phyloP scores from a whole-genome alignment of 345 rosid genomes.

The Aquilaria malaccensis region DNA sequence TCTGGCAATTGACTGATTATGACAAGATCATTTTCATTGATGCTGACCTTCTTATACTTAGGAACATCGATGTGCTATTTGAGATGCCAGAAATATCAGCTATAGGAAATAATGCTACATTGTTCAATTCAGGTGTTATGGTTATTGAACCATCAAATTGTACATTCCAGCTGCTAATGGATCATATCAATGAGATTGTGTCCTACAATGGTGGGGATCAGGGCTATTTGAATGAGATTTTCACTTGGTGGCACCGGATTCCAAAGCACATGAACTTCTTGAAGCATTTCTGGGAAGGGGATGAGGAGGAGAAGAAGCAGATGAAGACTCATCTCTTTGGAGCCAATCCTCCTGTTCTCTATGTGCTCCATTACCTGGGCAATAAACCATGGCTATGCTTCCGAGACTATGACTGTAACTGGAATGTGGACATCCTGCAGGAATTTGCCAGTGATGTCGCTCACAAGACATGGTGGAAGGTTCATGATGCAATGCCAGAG shows the following conservation, averaged over 20 bases:
- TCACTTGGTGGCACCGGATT: constrained; percentile 99
- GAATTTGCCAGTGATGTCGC: constrained; percentile 81
- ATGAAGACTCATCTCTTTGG: constrained; percentile 65
- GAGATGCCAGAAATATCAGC: constrained; percentile 89
- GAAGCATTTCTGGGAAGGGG: constrained; percentile 97
- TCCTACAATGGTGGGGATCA: constrained; percentile 96
- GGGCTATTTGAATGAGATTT: constrained; percentile 82
- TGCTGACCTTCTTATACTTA: constrained; percentile 77
- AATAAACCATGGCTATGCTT: constrained; percentile 85
- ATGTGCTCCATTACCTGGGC: constrained; percentile 81
- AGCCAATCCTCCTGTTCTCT: constrained; percentile 75
- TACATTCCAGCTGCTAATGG: constrained; percentile 79
- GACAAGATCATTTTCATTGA: constrained; percentile 87
- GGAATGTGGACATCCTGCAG: constrained; percentile 77
- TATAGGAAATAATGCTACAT: constrained; percentile 64
- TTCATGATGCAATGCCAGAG: constrained; percentile 77
- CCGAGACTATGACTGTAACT: constrained; percentile 92
- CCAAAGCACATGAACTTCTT: constrained; percentile 89
- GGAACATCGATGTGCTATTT: constrained; percentile 81
- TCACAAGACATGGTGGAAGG: constrained; percentile 80
- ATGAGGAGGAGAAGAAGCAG: constrained; percentile 61
- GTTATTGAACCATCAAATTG: constrained; percentile 78
- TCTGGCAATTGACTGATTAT: constrained; percentile 83
- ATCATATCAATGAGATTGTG: constrained; percentile 68
- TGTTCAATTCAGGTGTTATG: constrained; percentile 89